A percentile compares a stretch with the other conserved stretches of the same genome.
phyloP scores from a whole-genome alignment of 331 rosid species.

The Dryas integrifolia region DNA sequence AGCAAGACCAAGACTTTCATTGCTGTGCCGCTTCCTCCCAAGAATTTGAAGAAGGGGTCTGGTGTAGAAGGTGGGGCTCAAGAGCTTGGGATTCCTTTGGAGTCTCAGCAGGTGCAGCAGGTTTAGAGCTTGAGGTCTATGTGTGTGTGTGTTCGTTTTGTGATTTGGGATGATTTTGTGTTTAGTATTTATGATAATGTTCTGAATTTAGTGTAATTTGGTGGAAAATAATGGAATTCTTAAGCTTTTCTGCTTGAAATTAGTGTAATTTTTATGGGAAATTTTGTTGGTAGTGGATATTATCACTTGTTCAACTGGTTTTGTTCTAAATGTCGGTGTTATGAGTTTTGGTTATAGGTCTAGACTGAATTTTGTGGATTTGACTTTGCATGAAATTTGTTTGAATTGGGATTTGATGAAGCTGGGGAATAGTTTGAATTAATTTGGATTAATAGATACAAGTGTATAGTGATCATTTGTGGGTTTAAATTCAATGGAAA shows the following conservation, averaged over 20 bases:
- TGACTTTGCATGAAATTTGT: neutral
- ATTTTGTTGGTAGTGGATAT: neutral
- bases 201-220: slow-evolving; percentile 23
- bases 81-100: slow-evolving; percentile 69
- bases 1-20: slow-evolving; percentile 88
- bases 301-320: too few relatives aligned
- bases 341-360: neutral
- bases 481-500: neutral
- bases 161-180: slow-evolving; percentile 4
- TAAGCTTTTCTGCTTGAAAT: neutral
- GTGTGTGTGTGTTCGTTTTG: slow-evolving; percentile 3
- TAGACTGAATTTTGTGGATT: neutral
- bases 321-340: neutral
- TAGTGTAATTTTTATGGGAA: neutral
- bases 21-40: slow-evolving; percentile 47
- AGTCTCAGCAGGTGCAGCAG: slow-evolving; percentile 50
- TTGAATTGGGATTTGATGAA: neutral
- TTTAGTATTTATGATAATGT: neutral
- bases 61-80: slow-evolving; percentile 3
- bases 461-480: neutral
- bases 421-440: neutral
- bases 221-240: slow-evolving; percentile 11
- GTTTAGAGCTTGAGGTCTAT: slow-evolving; percentile 8
- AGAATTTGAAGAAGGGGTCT: slow-evolving; percentile 23
- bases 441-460: neutral